Conservation (phyloP, 352 stramenopile species). For the Blastocystis sp. region DNA sequence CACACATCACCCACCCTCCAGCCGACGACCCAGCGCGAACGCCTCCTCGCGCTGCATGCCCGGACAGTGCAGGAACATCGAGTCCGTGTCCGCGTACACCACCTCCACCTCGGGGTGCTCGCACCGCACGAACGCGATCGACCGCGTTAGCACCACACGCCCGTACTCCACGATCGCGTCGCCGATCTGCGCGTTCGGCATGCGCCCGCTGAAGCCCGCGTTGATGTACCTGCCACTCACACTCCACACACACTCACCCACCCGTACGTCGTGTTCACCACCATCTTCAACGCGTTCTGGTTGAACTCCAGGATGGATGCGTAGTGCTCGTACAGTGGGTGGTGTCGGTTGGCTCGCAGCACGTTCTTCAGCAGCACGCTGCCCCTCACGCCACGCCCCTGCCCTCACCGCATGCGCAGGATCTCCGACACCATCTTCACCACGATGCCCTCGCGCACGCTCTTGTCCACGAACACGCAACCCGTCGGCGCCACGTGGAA, state of each 20-base stretch:
- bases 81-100: slow-evolving; percentile 94
- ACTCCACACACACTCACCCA: no score
- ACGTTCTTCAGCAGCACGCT: slow-evolving; percentile 95
- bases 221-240: slow-evolving; percentile 84
- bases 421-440: slow-evolving; percentile 93
- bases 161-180: slow-evolving; percentile 95
- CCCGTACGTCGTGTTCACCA: slow-evolving; percentile 98
- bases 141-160: slow-evolving; percentile 34
- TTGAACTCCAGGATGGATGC: slow-evolving; percentile 80
- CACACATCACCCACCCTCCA: slow-evolving; percentile 71
- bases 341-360: slow-evolving; percentile 76
- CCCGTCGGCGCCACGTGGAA: slow-evolving; percentile 50
- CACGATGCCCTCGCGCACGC: slow-evolving; percentile 87
- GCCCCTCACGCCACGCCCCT: neutral
- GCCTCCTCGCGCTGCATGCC: slow-evolving; percentile 87
- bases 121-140: slow-evolving; percentile 14
- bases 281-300: slow-evolving; percentile 94
- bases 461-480: slow-evolving; percentile 77
- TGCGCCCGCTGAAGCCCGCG: slow-evolving; percentile 93
- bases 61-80: slow-evolving; percentile 91
- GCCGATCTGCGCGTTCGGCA: slow-evolving; percentile 89
- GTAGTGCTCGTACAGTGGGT: slow-evolving; percentile 70
- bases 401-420: slow-evolving; percentile 78
- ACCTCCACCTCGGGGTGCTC: neutral
- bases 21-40: slow-evolving; percentile 87